phyloP scores from a whole-genome alignment of 352 stramenopile species.

The Globisporangium paroecandrum region DNA sequence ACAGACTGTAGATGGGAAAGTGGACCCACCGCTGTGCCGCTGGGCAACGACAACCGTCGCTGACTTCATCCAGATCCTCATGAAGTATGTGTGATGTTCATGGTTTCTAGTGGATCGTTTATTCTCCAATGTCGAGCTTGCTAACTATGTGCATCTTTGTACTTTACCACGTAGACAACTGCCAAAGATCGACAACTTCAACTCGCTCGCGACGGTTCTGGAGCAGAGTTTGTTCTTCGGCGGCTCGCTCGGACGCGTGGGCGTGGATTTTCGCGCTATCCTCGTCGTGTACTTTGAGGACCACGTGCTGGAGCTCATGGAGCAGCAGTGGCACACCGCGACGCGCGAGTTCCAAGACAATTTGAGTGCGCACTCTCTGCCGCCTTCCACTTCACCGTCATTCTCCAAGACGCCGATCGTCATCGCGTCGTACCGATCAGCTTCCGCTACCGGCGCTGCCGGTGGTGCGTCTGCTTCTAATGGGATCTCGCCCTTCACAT shows the following conservation, averaged over 20 bases:
- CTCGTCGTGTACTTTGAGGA: constrained; percentile 82
- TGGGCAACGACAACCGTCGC: constrained; percentile 80
- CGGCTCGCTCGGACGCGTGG: constrained; percentile 72
- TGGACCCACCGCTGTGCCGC: constrained; percentile 73
- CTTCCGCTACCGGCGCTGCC: constrained; percentile 18
- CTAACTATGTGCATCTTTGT: background rate
- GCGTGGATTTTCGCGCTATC: constrained; percentile 79
- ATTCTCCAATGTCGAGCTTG: background rate
- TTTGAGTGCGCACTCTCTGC: constrained; percentile 41
- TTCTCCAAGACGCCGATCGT: constrained; percentile 62
- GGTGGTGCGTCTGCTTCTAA: constrained; percentile 5
- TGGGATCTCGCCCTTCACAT: constrained; percentile 11
- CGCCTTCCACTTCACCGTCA: constrained; percentile 10
- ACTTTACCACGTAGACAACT: constrained; percentile 40
- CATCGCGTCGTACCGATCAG: constrained; percentile 62
- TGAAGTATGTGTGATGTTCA: constrained; percentile 55
- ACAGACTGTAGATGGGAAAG: constrained; percentile 68
- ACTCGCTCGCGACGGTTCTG: constrained; percentile 70
- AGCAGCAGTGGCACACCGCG: constrained; percentile 48
- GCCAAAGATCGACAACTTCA: constrained; percentile 84
- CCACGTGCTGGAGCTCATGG: constrained; percentile 69
- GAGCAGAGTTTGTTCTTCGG: constrained; percentile 87
- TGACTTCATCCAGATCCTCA: constrained; percentile 78
- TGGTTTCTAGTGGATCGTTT: background rate
- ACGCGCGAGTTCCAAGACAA: constrained; percentile 63